Evolutionary conservation across 2,329 filamentous ascomycete species (phyloP).

Genomic region (Periconia sp.): DNA sequence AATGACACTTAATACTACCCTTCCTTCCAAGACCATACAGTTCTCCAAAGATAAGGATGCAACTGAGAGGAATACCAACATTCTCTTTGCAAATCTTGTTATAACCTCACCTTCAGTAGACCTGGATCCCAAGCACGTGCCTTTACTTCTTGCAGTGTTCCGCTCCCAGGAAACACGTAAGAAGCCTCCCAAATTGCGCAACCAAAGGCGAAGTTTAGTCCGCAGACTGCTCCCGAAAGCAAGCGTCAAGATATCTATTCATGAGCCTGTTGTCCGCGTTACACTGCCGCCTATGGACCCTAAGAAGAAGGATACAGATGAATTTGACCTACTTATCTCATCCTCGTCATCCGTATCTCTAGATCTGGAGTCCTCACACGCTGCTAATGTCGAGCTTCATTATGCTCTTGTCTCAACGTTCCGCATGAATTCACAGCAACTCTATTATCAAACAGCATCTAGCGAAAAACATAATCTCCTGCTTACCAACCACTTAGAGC

Average conservation of each 20-base stretch:
- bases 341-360: constrained; percentile 91
- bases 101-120: constrained; percentile 95
- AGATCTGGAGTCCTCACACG: constrained; percentile 95
- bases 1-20: constrained; percentile 87
- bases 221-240: constrained; percentile 92
- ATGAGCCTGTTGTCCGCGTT: constrained; percentile 92
- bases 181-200: constrained; percentile 25
- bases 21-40: constrained; percentile 92
- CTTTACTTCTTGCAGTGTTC: constrained; percentile 76
- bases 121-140: constrained; percentile 87
- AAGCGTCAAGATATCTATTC: constrained; percentile 91
- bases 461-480: constrained; percentile 84
- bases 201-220: constrained; percentile 64
- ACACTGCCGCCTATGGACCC: constrained; percentile 76
- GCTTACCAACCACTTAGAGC: constrained; percentile 82
- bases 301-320: constrained; percentile 62
- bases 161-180: constrained; percentile 49
- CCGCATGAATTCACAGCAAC: constrained; percentile 78
- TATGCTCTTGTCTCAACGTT: constrained; percentile 84
- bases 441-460: constrained; percentile 91
- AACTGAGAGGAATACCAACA: constrained; percentile 90
- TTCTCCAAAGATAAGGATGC: constrained; percentile 69
- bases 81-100: constrained; percentile 93
- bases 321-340: constrained; percentile 94
- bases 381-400: constrained; percentile 76